Evolutionary conservation across 2,329 filamentous ascomycete species (phyloP), one percentile per base, ranked within the genome.

Genomic region (Corinectria fuckeliana): DNA sequence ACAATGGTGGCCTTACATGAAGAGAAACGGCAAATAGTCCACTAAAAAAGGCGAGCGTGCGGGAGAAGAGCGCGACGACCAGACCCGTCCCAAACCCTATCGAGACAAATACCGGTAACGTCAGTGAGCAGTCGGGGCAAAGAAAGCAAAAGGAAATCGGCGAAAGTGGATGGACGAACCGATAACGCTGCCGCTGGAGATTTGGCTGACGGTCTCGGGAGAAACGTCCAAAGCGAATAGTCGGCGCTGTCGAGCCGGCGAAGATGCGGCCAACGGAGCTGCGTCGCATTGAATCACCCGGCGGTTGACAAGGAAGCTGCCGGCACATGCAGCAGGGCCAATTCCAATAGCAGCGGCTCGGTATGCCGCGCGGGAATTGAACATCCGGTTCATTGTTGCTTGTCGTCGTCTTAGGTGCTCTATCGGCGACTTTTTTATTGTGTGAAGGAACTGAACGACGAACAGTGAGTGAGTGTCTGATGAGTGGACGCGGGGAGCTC

Each of bases 61-160:
- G 86, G 8, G 89, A 92, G 73, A 93, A 92, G 14, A 89, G 78
- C 58, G 87, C 87, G 23, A 93, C 81, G 0, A 88, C 77, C 28
- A 93, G 68, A 1, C 90, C 90, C 3, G 82, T 76, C n/a, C 83
- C 67, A 55, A 91, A 85, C 16, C 88, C 88, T 89, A 53, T 16
- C 13, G 7, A 34, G 8, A 47, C 6, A 38, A 13, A 47, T n/a
- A 50, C 6, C 23, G 2, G 25, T 55, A 55, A 53, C n/a, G 39
- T 47, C 9, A 50, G 45, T 25, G 8, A 30, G 16, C 6, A 28
- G 34, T 21, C 21, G 28, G 21, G 6, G 6, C 9, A 25, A n/a
- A 14, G 14, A 11, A 32, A 16, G 3, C 13, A 10, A 5, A 5
- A 9, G 36, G 32, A 4, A 9, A n/a, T n/a, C n/a, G n/a, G n/a